These are phyloP conservation scores for Ceratobasidium sp. DNA, from an alignment of 1,284 basidiomycete species.

Conservation along the genomic window DNA sequence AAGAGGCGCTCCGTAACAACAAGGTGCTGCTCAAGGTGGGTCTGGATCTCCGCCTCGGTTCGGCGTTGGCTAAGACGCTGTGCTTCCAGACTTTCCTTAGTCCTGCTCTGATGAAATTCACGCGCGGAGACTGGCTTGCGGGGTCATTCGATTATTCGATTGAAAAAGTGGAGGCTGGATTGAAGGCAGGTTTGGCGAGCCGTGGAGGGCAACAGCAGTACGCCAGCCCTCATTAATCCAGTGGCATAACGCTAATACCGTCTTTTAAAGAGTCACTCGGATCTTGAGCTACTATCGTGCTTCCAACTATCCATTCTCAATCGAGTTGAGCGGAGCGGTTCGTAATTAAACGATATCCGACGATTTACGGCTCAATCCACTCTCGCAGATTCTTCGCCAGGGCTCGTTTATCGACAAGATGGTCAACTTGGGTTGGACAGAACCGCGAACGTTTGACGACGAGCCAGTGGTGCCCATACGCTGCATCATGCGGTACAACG, in stretches of 20 bases:
- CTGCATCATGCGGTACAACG: slow-evolving; percentile 57
- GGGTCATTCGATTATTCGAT: slow-evolving; percentile 36
- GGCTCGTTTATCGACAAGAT: slow-evolving; percentile 67
- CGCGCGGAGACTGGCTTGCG: slow-evolving; percentile 43
- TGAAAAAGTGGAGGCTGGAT: slow-evolving; percentile 17
- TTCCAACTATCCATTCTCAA: slow-evolving; percentile 48
- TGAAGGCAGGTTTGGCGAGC: slow-evolving; percentile 15
- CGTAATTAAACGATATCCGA: slow-evolving; percentile 7
- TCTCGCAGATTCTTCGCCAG: slow-evolving; percentile 62
- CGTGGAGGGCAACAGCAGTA: slow-evolving; percentile 25
- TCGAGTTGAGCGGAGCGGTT: slow-evolving; percentile 53
- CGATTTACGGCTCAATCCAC: background rate
- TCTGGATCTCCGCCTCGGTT: background rate
- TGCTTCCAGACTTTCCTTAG: slow-evolving; percentile 28
- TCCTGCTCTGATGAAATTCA: slow-evolving; percentile 36
- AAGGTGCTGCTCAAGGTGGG: slow-evolving; percentile 26
- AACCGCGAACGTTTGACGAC: slow-evolving; percentile 54
- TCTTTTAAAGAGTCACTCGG: slow-evolving; percentile 40
- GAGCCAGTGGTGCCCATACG: slow-evolving; percentile 49
- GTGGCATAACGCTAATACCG: background rate
- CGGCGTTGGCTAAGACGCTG: background rate
- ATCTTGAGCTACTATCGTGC: slow-evolving; percentile 46
- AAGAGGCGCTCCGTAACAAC: slow-evolving; percentile 17
- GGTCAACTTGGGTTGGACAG: slow-evolving; percentile 65
- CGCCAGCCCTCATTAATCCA: background rate